Evolutionary conservation across 345 rosid genomes (phyloP).

Genomic region (Populus pruinosa): DNA sequence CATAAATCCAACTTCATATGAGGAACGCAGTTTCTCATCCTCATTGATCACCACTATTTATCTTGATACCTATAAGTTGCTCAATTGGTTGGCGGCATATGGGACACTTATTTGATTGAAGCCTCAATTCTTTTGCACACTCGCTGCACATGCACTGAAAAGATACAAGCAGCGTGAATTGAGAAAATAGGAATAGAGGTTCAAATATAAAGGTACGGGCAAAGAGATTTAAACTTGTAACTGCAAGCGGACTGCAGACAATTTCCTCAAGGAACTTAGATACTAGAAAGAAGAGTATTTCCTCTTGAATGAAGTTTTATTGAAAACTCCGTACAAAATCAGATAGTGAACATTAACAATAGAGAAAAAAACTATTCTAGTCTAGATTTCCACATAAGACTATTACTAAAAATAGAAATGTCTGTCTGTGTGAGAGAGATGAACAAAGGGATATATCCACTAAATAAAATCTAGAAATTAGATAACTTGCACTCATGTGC

Average conservation of each 20-base stretch:
- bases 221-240: background rate
- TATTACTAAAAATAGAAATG: background rate
- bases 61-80: constrained; percentile 77
- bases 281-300: background rate
- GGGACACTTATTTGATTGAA: constrained; percentile 83
- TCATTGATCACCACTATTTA: constrained; percentile 42
- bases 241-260: background rate
- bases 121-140: constrained; percentile 74
- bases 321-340: background rate
- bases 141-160: constrained; percentile 77
- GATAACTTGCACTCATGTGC: constrained; percentile 3
- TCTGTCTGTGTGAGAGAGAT: background rate
- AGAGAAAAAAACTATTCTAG: background rate
- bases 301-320: background rate
- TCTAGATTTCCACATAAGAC: background rate
- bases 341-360: background rate
- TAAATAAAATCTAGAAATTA: background rate
- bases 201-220: background rate
- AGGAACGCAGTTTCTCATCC: constrained; percentile 33
- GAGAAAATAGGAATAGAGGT: background rate
- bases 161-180: constrained; percentile 15
- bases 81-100: constrained; percentile 82
- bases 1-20: constrained; percentile 25
- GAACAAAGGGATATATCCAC: background rate
- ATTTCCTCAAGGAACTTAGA: background rate